Conservation (phyloP, 2,329 filamentous ascomycete genomes). For the Monosporascus sp. region DNA sequence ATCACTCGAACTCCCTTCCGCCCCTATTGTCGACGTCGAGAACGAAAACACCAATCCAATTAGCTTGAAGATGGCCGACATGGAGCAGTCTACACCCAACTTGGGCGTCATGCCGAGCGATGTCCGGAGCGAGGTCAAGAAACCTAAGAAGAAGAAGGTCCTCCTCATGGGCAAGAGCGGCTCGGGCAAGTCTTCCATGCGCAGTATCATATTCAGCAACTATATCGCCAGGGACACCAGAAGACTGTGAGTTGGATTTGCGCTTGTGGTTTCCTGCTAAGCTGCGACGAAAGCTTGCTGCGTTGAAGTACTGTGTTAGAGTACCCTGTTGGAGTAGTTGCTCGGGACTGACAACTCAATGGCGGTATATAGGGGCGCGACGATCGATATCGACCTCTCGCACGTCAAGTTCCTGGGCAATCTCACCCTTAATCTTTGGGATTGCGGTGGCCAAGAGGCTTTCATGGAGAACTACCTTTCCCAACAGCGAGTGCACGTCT, state of each 20-base stretch:
- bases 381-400: conserved; percentile 96
- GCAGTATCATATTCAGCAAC: conserved; percentile 98
- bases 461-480: conserved; percentile 99
- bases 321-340: too few species aligned
- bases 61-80: conserved; percentile 18
- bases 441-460: conserved; percentile 96
- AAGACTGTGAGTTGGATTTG: conserved; percentile 52
- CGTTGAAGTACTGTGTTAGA: background rate
- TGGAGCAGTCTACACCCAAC: conserved; percentile 21
- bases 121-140: conserved; percentile 50
- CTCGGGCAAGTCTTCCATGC: conserved; percentile 97
- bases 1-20: too few species aligned
- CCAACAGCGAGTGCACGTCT: conserved; percentile 92
- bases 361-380: conserved; percentile 60
- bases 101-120: conserved; percentile 25
- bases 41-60: background rate
- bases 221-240: conserved; percentile 96
- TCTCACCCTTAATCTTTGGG: conserved; percentile 94
- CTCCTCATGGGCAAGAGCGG: conserved; percentile 92
- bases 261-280: too few species aligned
- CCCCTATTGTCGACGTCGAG: background rate
- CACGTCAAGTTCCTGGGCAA: conserved; percentile 99
- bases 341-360: too few species aligned
- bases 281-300: background rate
- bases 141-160: conserved; percentile 81